Base-by-base conservation (phyloP, 202 grass and related monocot genomes). In the Zizania palustris region DNA sequence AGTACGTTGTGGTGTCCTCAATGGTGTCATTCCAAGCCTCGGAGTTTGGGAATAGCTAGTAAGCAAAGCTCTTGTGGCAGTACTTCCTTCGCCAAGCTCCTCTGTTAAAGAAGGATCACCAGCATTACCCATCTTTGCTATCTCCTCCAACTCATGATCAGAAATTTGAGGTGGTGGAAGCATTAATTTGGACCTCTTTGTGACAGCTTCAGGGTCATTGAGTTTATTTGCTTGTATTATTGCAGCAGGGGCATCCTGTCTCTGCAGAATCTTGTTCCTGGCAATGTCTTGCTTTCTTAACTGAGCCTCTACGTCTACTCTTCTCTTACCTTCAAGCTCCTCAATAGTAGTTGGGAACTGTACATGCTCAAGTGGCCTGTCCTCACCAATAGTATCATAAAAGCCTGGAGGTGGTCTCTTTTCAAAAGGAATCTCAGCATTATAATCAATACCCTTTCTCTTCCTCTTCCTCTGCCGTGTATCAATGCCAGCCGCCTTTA, bases 381-480 rank as follows among this genome's bases (percentile, higher is more conserved):
- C 87, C 80, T 97, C 93, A 36, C 93, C 93, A 54, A 72, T 45
- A 0, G 82, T 86, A 71, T 97, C 93, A 82, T 90, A 97, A 82
- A 97, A 97, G 22, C 93, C 93, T 44, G 87, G 79, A 66, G 89
- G 93, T 34, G 93, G 90, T 15, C 83, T 80, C 82, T 97, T 97
- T 78, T 97, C 93, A 57, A 97, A 97, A 44, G 93, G 83, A 46
- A 97, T 97, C 80, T 97, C 93, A 1, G 87, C 50, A 84, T 90
- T 97, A 84, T 97, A 97, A 63, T 97, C 93, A 84, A 97, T 97
- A 11, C 93, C 93, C 62, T 85, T 92, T 79, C 93, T 90, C 74
- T 93, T 97, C 60, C 90, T 92, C 58, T 84, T 97, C 57, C 83
- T 81, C 0, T 97, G 81, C 60, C 87, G 87, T 20, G 70, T 86